Evolutionary conservation across 495 filamentous ascomycete species (phyloP).

Genomic region (Penicillium taxi): DNA sequence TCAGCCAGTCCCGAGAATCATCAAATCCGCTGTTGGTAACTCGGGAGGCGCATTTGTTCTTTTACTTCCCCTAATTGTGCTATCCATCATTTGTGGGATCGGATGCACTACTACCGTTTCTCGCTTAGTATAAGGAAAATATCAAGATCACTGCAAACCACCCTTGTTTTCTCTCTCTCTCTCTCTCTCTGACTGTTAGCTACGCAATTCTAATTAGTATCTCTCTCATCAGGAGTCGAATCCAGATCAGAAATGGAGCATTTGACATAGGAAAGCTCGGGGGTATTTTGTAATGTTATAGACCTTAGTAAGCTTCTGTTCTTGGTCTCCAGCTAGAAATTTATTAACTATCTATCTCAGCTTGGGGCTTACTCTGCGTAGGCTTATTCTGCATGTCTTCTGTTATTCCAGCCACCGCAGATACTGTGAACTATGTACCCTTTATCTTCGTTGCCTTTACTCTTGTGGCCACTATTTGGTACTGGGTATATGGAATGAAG

Average conservation of each 20-base stretch:
- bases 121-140: constrained; percentile 29
- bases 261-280: constrained; percentile 52
- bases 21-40: constrained; percentile 16
- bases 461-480: constrained; percentile 47
- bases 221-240: constrained; percentile 37
- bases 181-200: constrained; percentile 45
- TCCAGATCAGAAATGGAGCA: constrained; percentile 40
- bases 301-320: constrained; percentile 39
- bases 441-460: constrained; percentile 50
- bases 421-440: constrained; percentile 44
- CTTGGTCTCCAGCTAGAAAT: neutral
- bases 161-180: too few relatives aligned
- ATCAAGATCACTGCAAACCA: too few relatives aligned
- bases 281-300: constrained; percentile 44
- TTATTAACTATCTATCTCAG: constrained; percentile 20
- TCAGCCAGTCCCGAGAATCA: constrained; percentile 19
- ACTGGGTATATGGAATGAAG: constrained; percentile 48
- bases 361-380: constrained; percentile 49
- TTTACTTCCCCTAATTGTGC: constrained; percentile 55
- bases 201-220: constrained; percentile 47
- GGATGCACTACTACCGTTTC: constrained; percentile 10
- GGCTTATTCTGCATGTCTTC: constrained; percentile 42
- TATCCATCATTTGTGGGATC: constrained; percentile 31
- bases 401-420: constrained; percentile 29
- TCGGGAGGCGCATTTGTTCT: constrained; percentile 53